Conservation (phyloP, 2,329 filamentous ascomycete species). For the Penicillium psychrosexuale region DNA sequence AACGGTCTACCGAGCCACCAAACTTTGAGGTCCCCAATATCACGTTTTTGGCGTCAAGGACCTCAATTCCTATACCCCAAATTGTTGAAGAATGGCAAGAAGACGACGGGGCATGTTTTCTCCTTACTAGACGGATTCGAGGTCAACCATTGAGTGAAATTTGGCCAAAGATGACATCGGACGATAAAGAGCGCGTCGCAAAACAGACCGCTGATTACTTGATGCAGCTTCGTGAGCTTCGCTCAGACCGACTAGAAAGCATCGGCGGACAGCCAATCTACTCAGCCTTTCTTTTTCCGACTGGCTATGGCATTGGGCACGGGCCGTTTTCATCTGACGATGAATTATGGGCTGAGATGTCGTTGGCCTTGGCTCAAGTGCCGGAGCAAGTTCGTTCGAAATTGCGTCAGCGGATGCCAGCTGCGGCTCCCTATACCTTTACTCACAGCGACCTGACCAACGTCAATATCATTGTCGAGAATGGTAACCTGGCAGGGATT, state of each 20-base stretch:
- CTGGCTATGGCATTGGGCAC: neutral
- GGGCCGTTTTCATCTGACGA: constrained; percentile 14
- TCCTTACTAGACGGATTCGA: constrained; percentile 16
- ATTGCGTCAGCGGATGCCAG: constrained; percentile 19
- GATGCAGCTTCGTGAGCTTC: constrained; percentile 13
- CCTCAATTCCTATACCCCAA: constrained; percentile 15
- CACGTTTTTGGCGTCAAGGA: constrained; percentile 12
- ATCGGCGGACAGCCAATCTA: constrained; percentile 15
- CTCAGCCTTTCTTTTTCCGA: constrained; percentile 15
- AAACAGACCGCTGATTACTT: constrained; percentile 23
- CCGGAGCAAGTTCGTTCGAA: constrained; percentile 9
- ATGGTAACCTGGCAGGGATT: constrained; percentile 36
- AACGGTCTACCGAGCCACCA: constrained; percentile 13
- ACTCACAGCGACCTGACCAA: constrained; percentile 39
- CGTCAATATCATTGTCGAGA: constrained; percentile 42
- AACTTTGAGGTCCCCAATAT: constrained; percentile 14
- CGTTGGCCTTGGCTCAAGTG: constrained; percentile 6
- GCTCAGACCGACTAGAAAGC: constrained; percentile 10
- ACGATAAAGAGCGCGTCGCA: constrained; percentile 22
- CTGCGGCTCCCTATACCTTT: constrained; percentile 34
- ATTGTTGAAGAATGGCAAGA: constrained; percentile 15
- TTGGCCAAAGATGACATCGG: constrained; percentile 15
- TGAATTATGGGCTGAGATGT: constrained; percentile 16
- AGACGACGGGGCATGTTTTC: constrained; percentile 12
- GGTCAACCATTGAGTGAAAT: constrained; percentile 15